Conservation (phyloP, 2,329 filamentous ascomycete species). For the Botrytis hyacinthi region DNA sequence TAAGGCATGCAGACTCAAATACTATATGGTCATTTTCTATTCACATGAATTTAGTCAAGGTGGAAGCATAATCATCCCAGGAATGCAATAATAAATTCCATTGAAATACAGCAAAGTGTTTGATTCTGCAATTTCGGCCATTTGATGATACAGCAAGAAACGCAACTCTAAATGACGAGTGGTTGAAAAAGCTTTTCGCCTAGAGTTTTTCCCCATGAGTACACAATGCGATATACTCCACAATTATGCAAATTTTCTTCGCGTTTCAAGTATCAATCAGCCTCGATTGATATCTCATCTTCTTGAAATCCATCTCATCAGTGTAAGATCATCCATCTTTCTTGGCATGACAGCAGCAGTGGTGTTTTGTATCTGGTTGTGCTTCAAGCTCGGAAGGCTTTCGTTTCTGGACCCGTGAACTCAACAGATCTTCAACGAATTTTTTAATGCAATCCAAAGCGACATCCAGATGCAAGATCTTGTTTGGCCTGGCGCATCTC, state of each 20-base stretch:
- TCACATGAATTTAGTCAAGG: background rate
- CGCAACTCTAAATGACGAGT: background rate
- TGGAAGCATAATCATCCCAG: background rate
- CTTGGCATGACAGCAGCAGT: background rate
- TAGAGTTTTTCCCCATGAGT: background rate
- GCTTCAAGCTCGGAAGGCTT: background rate
- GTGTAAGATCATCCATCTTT: background rate
- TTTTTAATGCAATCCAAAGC: background rate
- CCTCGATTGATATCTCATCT: background rate
- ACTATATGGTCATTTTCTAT: background rate
- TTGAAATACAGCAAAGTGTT: background rate
- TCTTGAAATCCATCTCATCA: background rate
- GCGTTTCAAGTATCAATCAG: background rate
- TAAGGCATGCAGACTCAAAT: background rate
- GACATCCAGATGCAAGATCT: background rate
- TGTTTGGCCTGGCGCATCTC: conserved; percentile 22
- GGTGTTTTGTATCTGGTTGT: background rate
- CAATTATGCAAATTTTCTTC: background rate
- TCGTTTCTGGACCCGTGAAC: background rate
- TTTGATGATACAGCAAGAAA: background rate
- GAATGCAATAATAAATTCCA: background rate
- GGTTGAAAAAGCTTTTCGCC: background rate
- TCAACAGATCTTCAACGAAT: background rate
- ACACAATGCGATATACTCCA: background rate
- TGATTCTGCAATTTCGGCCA: background rate